Conservation (phyloP, 2,329 filamentous ascomycete genomes). For the Diaporthe capsici region DNA sequence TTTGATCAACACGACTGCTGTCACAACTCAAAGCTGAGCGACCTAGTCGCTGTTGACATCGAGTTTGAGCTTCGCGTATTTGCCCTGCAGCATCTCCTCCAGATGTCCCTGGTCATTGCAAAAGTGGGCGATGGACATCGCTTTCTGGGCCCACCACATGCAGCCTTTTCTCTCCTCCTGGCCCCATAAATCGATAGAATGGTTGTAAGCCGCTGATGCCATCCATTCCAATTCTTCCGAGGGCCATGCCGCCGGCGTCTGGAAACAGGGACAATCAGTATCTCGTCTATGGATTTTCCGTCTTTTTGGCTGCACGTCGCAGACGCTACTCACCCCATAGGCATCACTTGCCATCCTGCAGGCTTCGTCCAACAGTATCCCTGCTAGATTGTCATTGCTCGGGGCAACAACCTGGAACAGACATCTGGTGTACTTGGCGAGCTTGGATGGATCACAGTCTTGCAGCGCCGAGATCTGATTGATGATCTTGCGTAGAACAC, state of each 20-base stretch:
- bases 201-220: constrained; percentile 78
- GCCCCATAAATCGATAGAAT: constrained; percentile 76
- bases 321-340: constrained; percentile 57
- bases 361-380: constrained; percentile 76
- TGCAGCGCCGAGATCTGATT: constrained; percentile 75
- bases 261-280: background rate
- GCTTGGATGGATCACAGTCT: constrained; percentile 67
- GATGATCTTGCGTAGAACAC: constrained; percentile 75
- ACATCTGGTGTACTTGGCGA: constrained; percentile 84
- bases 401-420: constrained; percentile 78
- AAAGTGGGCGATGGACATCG: constrained; percentile 73
- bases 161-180: constrained; percentile 67
- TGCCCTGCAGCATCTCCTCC: constrained; percentile 59
- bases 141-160: constrained; percentile 73
- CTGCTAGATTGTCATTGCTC: constrained; percentile 67
- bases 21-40: background rate
- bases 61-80: constrained; percentile 57
- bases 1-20: background rate
- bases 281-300: background rate
- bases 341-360: constrained; percentile 65
- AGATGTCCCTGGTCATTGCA: constrained; percentile 67
- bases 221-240: constrained; percentile 81
- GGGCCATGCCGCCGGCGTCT: constrained; percentile 64
- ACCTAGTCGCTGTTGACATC: constrained; percentile 29
- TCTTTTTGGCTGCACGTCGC: constrained; percentile 51